Evolutionary conservation across 2,329 filamentous ascomycete species (phyloP).

Genomic region (Chrysoporthe puriensis): DNA sequence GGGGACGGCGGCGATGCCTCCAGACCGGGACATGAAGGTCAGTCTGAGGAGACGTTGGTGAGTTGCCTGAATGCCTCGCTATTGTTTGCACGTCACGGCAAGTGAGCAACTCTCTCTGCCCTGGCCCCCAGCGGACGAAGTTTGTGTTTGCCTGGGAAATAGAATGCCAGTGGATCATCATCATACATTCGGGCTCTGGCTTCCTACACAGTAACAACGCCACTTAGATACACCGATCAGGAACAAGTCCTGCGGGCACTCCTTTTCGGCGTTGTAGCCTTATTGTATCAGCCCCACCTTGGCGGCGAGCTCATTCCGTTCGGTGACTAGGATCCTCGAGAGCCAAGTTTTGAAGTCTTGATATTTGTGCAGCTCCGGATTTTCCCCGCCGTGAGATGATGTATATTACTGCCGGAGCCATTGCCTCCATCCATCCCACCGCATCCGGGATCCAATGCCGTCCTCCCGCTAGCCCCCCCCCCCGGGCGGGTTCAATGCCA

Average conservation of each 20-base stretch:
- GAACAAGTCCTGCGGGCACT: neutral
- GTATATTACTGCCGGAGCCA: conserved; percentile 1
- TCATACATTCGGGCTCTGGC: neutral
- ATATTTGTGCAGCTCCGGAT: neutral
- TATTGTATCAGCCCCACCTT: too few species aligned
- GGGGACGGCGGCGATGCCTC: conserved; percentile 28
- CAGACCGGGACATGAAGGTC: conserved; percentile 32
- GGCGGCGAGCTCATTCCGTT: too few species aligned
- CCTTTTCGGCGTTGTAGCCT: too few species aligned
- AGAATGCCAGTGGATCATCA: too few species aligned
- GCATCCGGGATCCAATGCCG: conserved; percentile 8
- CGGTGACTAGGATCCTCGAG: neutral
- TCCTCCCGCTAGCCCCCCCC: conserved; percentile 11
- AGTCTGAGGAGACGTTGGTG: conserved; percentile 21
- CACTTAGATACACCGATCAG: neutral
- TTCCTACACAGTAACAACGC: neutral
- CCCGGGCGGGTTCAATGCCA: neutral
- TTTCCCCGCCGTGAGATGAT: neutral
- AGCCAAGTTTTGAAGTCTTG: neutral
- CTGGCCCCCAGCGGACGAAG: neutral
- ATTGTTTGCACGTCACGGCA: neutral
- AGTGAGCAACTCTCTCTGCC: neutral
- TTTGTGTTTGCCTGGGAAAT: neutral
- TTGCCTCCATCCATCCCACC: conserved; percentile 14
- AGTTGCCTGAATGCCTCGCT: neutral